Evolutionary conservation across 2,329 filamentous ascomycete species (phyloP).

Genomic region (Paracamarosporium sp.): DNA sequence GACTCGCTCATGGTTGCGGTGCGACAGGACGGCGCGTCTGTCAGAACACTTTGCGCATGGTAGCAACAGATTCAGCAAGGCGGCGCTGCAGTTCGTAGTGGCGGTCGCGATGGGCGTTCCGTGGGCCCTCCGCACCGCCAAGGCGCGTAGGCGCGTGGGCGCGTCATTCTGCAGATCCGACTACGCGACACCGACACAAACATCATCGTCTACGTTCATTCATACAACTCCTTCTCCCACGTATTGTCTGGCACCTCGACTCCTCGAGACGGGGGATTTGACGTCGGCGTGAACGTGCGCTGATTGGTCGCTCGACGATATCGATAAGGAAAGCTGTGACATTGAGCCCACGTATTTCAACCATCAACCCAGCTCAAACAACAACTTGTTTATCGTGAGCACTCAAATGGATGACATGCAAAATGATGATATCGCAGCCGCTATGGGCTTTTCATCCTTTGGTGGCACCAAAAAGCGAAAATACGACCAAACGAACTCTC

Average conservation of each 20-base stretch:
- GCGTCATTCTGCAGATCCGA: slow-evolving; percentile 4
- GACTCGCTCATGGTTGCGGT: slow-evolving; percentile 34
- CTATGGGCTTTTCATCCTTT: slow-evolving; percentile 78
- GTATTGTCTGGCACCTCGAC: background rate
- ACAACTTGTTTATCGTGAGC: background rate
- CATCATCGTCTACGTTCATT: too few species aligned
- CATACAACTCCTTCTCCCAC: too few species aligned
- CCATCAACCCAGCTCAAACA: background rate
- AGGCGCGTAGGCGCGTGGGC: background rate
- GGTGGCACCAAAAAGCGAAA: slow-evolving; percentile 73
- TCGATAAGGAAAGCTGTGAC: background rate
- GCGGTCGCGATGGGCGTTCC: slow-evolving; percentile 5
- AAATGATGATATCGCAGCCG: slow-evolving; percentile 66
- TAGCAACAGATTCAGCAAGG: background rate
- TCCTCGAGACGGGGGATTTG: background rate
- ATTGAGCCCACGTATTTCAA: too few species aligned
- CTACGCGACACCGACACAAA: background rate
- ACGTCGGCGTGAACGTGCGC: background rate
- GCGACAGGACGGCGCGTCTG: background rate
- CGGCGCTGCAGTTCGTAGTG: background rate
- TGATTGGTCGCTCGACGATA: background rate
- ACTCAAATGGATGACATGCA: slow-evolving; percentile 34
- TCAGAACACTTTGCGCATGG: slow-evolving; percentile 6
- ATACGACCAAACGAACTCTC: slow-evolving; percentile 65
- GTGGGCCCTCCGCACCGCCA: background rate